Base-by-base conservation (phyloP, 73 alveolate species). In the Breviolum minutum region DNA sequence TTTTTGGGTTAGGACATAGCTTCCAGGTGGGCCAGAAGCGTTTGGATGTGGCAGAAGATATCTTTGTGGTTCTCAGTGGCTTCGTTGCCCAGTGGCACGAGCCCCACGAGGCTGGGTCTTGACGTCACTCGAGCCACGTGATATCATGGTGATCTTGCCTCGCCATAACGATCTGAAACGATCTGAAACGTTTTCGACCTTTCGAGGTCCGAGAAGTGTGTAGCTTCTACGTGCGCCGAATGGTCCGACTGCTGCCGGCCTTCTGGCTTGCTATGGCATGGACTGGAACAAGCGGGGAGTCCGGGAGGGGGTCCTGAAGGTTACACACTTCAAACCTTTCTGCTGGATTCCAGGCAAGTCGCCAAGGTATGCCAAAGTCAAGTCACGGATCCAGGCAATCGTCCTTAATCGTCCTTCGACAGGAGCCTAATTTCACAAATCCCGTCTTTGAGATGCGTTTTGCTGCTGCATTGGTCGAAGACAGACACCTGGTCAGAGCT, bases 61-160 rank as follows among this genome's bases (percentile, higher is more conserved):
- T 73, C 80, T 92, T 92, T 66, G 80, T 80, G 63, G 97, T 92
- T 76, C 97, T 92, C n/a, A 92, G 97, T 66, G 97, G 97, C 97
- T 92, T 92, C 97, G 97, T 92, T 24, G 22, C 81, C 27, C 86
- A 70, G 40, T 70, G 83, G 95, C 84, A 88, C 63, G 95, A 81
- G 76, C 95, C 95, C 20, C 82, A 64, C 48, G 79, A 87, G 82
- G 95, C 54, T 40, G 54, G 54, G 54, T 40, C 54, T n/a, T n/a
- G n/a, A 13, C 85, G 85, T 24, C 27, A 40, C 40, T 8, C 9
- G 85, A 12, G 32, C 48, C 85, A 68, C 2, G 24, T 14, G 74
- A 66, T 17, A 66, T 66, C 74, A 66, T 66, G 11, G 24, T 17
- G 77, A 17, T 14, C 54, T 40, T 40, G 54, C 5, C 54, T 40